Evolutionary conservation across 441 rosid genomes (phyloP).

Genomic region (Codiaeum variegatum): DNA sequence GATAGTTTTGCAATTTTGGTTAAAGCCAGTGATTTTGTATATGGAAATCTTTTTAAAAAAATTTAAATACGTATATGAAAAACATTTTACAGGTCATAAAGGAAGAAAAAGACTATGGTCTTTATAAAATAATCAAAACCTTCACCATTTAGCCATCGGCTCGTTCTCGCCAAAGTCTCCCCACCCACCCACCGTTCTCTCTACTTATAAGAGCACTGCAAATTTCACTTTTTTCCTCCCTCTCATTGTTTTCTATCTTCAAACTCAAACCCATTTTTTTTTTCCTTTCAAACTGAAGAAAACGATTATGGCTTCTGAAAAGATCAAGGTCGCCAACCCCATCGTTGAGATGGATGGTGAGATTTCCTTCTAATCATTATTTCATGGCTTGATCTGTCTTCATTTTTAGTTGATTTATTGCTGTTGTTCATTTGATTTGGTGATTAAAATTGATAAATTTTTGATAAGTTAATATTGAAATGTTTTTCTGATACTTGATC

Average conservation of each 20-base stretch:
- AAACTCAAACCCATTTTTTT: neutral
- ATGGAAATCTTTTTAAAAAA: too few species aligned
- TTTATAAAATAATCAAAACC: too few species aligned
- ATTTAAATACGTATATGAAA: too few species aligned
- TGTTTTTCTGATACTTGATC: neutral
- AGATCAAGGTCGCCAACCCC: slow-evolving; percentile 82
- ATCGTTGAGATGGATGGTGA: slow-evolving; percentile 92
- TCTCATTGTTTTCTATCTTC: neutral
- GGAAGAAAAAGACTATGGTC: neutral
- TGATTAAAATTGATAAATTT: neutral
- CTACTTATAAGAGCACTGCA: neutral
- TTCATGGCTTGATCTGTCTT: neutral
- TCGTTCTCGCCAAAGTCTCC: neutral
- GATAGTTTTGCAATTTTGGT: too few species aligned
- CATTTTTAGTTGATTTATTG: neutral
- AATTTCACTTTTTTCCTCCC: too few species aligned
- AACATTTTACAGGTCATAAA: too few species aligned
- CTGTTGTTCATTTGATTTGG: neutral
- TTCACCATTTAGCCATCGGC: neutral
- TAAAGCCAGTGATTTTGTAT: too few species aligned
- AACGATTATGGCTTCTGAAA: slow-evolving; percentile 50
- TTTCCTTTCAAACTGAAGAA: neutral
- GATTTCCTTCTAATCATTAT: slow-evolving; percentile 21
- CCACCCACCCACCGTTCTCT: neutral
- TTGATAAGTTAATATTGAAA: neutral